A percentile compares a stretch with the other conserved stretches of the same genome.
These are phyloP conservation scores for Scutellaria minor DNA, from an alignment of 257 asterid genomes.

Conservation along the genomic window DNA sequence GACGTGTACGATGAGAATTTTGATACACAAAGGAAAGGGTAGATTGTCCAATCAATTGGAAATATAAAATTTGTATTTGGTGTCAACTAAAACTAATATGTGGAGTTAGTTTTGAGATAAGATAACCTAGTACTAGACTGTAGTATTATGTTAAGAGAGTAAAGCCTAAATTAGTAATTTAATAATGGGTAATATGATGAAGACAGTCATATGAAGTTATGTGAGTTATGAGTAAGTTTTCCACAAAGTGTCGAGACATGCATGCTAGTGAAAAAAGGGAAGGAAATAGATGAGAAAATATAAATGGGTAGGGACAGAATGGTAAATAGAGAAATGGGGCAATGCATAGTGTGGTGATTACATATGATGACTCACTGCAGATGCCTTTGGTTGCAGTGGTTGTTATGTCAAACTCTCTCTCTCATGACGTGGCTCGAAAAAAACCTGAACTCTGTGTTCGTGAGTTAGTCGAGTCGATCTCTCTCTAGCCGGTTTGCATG, in stretches of 20 bases:
- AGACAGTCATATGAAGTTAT: not conserved
- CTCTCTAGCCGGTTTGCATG: too few relatives aligned
- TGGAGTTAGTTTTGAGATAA: constrained; percentile 27
- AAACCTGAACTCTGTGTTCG: too few relatives aligned
- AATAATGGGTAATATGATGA: not conserved
- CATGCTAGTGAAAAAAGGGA: not conserved
- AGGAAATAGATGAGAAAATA: too few relatives aligned
- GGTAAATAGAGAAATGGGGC: not conserved
- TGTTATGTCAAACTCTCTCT: constrained; percentile 41
- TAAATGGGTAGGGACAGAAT: not conserved
- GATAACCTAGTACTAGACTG: not conserved
- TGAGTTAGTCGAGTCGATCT: too few relatives aligned
- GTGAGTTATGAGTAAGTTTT: too few relatives aligned
- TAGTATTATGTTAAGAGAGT: constrained; percentile 22
- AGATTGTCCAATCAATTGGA: constrained; percentile 45
- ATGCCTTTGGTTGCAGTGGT: constrained; percentile 37
- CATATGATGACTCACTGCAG: too few relatives aligned
- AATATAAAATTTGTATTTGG: not conserved
- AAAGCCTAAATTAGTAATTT: constrained; percentile 20
- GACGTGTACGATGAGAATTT: constrained; percentile 60
- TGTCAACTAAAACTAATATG: constrained; percentile 24
- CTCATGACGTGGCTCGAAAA: too few relatives aligned
- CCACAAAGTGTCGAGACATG: not conserved
- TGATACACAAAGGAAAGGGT: constrained; percentile 56
- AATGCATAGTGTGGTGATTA: too few relatives aligned